Evolutionary conservation across 2,329 filamentous ascomycete species (phyloP).

Genomic region (Aspergillus alliaceus): DNA sequence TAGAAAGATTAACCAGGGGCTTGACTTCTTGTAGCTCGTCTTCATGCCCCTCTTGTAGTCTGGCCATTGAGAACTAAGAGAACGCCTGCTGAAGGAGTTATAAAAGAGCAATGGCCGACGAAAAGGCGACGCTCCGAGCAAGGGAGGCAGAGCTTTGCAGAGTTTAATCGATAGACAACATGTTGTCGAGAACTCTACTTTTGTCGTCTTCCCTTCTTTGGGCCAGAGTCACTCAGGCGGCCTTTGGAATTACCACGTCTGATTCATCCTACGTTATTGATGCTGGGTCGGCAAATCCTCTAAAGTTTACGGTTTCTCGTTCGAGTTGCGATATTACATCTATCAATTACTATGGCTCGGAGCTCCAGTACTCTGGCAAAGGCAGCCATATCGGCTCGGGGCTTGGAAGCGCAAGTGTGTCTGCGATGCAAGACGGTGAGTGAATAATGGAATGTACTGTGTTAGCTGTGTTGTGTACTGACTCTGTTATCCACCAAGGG

Average conservation of each 20-base stretch:
- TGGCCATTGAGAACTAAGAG: neutral
- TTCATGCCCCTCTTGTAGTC: neutral
- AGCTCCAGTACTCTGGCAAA: constrained; percentile 56
- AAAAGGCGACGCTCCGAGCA: neutral
- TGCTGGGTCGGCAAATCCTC: constrained; percentile 49
- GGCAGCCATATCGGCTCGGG: constrained; percentile 61
- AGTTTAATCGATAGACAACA: constrained; percentile 5
- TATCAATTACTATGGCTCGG: constrained; percentile 59
- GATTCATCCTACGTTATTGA: constrained; percentile 45
- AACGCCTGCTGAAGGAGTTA: neutral
- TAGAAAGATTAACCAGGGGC: constrained; percentile 7
- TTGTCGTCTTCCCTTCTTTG: constrained; percentile 21
- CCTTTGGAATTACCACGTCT: constrained; percentile 28
- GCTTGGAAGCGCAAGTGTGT: constrained; percentile 59
- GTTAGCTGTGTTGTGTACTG: neutral
- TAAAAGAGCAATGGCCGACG: neutral
- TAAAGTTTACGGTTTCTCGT: constrained; percentile 54
- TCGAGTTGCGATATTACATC: constrained; percentile 64
- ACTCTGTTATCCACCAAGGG: constrained; percentile 12
- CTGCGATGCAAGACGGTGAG: constrained; percentile 41
- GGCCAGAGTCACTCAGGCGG: constrained; percentile 23
- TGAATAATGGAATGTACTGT: neutral
- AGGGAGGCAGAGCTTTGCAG: neutral
- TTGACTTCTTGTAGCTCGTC: neutral
- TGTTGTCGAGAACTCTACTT: constrained; percentile 19